Evolutionary conservation across 2,329 filamentous ascomycete genomes (phyloP).

Genomic region (Nemania sp.): DNA sequence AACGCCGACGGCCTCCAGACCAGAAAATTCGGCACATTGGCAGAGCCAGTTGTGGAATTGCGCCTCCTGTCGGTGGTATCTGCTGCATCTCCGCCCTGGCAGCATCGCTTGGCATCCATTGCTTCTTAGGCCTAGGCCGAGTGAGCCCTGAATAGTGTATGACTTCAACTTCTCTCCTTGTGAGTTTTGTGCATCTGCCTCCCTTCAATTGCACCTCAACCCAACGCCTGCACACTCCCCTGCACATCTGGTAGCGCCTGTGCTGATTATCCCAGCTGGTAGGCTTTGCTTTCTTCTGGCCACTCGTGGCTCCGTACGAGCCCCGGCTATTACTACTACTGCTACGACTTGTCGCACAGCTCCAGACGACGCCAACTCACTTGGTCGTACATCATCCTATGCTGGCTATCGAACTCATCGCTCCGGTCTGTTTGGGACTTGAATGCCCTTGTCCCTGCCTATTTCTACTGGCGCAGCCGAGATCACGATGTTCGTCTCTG

Average conservation of each 20-base stretch:
- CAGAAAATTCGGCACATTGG: too few relatives aligned
- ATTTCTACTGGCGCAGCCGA: background rate
- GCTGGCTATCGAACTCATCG: slow-evolving; percentile 9
- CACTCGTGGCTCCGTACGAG: slow-evolving; percentile 4
- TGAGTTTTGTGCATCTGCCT: too few relatives aligned
- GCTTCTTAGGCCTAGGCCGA: too few relatives aligned
- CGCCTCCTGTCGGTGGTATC: too few relatives aligned
- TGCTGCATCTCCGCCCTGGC: too few relatives aligned
- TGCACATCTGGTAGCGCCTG: slow-evolving; percentile 1
- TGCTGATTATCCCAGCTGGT: slow-evolving; percentile 13
- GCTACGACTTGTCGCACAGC: slow-evolving; percentile 10
- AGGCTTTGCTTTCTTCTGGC: slow-evolving; percentile 14
- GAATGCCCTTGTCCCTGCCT: background rate
- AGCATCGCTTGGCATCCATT: too few relatives aligned
- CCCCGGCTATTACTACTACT: slow-evolving; percentile 2
- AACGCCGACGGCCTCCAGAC: too few relatives aligned
- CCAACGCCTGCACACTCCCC: background rate
- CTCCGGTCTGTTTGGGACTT: background rate
- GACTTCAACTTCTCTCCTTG: too few relatives aligned
- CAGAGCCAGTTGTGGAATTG: too few relatives aligned
- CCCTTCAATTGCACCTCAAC: too few relatives aligned
- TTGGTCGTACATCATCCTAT: slow-evolving; percentile 23
- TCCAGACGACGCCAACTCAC: background rate
- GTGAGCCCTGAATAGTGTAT: too few relatives aligned
- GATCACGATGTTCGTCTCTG: slow-evolving; percentile 23